Percentiles rank a stretch among this genome's conserved stretches.
Evolutionary conservation across 306 rosid genomes (phyloP).

Genomic region (Trifolium pratense): DNA sequence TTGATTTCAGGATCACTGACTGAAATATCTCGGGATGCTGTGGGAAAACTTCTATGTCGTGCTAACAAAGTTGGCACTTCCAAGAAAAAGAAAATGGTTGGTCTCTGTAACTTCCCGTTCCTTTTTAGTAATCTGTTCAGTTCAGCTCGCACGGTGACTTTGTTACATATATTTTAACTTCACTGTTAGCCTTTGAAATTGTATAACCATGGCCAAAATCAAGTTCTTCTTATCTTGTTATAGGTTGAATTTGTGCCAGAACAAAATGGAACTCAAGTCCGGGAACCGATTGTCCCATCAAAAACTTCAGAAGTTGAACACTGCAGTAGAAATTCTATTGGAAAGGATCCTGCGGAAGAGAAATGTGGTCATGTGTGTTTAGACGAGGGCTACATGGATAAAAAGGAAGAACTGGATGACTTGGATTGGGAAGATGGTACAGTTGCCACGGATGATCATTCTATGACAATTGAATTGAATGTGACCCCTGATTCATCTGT

Average conservation of each 20-base stretch:
- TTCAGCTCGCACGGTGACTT: slow-evolving; percentile 29
- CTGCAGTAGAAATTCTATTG: slow-evolving; percentile 48
- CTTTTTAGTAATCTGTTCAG: slow-evolving; percentile 22
- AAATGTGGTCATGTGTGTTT: slow-evolving; percentile 47
- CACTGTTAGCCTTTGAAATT: slow-evolving; percentile 9
- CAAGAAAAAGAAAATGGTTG: slow-evolving; percentile 42
- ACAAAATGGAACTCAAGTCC: slow-evolving; percentile 41
- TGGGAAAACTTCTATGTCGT: slow-evolving; percentile 45
- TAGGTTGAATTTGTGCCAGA: slow-evolving; percentile 54
- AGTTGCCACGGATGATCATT: slow-evolving; percentile 49
- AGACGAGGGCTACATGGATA: slow-evolving; percentile 41
- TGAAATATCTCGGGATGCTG: slow-evolving; percentile 44
- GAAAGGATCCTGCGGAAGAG: slow-evolving; percentile 43
- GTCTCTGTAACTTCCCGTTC: slow-evolving; percentile 26
- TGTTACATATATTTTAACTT: slow-evolving; percentile 13
- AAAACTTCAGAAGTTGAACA: slow-evolving; percentile 49
- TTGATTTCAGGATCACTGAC: slow-evolving; percentile 46
- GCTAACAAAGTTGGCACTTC: slow-evolving; percentile 45
- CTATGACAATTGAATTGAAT: slow-evolving; percentile 70
- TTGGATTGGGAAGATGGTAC: slow-evolving; percentile 92
- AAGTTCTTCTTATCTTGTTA: slow-evolving; percentile 40
- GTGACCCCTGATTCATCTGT: slow-evolving; percentile 59
- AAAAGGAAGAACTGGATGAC: slow-evolving; percentile 66
- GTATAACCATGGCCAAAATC: not conserved
- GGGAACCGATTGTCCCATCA: slow-evolving; percentile 43